Evolutionary conservation across 331 rosid genomes (phyloP), one percentile per base, ranked within the genome.

Genomic region (Acacia concinna): DNA sequence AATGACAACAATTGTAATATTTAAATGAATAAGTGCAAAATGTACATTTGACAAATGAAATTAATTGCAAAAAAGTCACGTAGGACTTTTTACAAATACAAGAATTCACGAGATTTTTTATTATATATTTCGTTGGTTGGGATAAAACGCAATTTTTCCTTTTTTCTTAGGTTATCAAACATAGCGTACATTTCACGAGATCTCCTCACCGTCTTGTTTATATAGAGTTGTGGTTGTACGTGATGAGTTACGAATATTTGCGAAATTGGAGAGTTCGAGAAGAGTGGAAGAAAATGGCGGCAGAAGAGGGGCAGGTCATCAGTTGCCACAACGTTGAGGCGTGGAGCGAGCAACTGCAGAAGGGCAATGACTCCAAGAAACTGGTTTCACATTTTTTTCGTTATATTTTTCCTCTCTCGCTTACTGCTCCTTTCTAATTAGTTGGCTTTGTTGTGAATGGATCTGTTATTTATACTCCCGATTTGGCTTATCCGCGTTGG

Each of bases 271-370:
- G 23, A 60, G 63, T 28, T 62, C 77, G 7, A 4, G 35, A 30
- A 54, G 68, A 63, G 1, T 20, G 11, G 8, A 21, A 64, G 71
- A 31, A 56, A 75, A 79, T 88, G 90, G 92, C 92, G 2, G 77
- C 79, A 0, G 98, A 90, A 78, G 95, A 93, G 85, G 97, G 98
- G 69, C 92, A 88, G 80, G 96, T 95, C 41, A 52, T 95, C 68
- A 15, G 89, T 68, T 84, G 89, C 81, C 93, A 87, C 92, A 76
- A 86, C 28, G 83, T 91, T 30, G 98, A 93, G 43, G 87, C 88
- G 37, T 93, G 99, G 99, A 85, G 60, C 44, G 85, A 89, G 21
- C 87, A 83, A 14, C 94, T 95, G 49, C 85, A 86, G 65, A 88
- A 82, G 86, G 99, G 87, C 78, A 95, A 91, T 68, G 91, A 84